Conservation (phyloP, 202 grass and related monocot genomes). For the Dendrocalamus latiflorus region DNA sequence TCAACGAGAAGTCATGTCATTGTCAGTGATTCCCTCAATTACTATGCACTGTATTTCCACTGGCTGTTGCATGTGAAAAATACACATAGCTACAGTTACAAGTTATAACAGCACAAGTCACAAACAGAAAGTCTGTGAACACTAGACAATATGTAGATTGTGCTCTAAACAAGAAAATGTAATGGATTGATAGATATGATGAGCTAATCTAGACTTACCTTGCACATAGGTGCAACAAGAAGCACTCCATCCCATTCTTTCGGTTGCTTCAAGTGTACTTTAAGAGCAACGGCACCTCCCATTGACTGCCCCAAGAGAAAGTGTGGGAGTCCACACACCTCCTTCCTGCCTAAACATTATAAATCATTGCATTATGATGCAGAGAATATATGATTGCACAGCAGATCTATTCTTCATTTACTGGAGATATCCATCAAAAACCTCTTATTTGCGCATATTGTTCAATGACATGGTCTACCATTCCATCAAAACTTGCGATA, state of each 20-base stretch:
- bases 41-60: not conserved
- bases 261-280: slow-evolving; percentile 76
- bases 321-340: slow-evolving; percentile 49
- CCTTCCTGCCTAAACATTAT: slow-evolving; percentile 52
- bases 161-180: not conserved
- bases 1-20: not conserved
- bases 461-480: slow-evolving; percentile 97
- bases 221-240: slow-evolving; percentile 98
- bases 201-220: slow-evolving; percentile 45
- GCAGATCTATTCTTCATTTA: not conserved
- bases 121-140: not conserved
- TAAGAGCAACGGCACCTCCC: slow-evolving; percentile 93
- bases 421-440: slow-evolving; percentile 19
- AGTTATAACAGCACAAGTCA: not conserved
- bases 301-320: slow-evolving; percentile 98
- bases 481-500: slow-evolving; percentile 90
- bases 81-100: not conserved
- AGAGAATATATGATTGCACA: slow-evolving; percentile 9
- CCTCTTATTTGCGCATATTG: slow-evolving; percentile 80
- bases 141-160: not conserved
- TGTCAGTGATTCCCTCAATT: not conserved
- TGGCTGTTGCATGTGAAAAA: not conserved
- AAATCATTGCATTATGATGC: slow-evolving; percentile 11
- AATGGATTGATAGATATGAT: not conserved
- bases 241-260: slow-evolving; percentile 81